Evolutionary conservation across 148 eudicot genomes (phyloP).

Genomic region (Bassia scoparia): DNA sequence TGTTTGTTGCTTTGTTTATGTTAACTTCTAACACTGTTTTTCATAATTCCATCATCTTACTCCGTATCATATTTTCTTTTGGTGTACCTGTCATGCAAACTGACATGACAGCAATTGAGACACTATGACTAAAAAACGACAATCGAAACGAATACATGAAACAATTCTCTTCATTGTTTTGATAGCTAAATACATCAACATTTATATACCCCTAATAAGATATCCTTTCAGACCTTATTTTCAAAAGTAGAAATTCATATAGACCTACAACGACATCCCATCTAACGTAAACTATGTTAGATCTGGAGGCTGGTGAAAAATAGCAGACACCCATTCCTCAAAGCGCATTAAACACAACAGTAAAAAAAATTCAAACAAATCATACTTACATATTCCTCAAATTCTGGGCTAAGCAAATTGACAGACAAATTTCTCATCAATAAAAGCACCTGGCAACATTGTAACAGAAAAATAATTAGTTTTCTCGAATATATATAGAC

Average conservation of each 20-base stretch:
- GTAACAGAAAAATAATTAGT: not conserved
- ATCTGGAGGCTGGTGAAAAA: not conserved
- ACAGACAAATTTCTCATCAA: conserved; percentile 69
- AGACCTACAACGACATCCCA: not conserved
- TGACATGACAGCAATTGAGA: too few relatives aligned
- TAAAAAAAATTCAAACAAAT: not conserved
- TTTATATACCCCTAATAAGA: too few relatives aligned
- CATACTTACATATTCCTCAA: conserved; percentile 67
- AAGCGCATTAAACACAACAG: not conserved
- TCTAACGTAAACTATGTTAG: not conserved
- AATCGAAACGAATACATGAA: too few relatives aligned
- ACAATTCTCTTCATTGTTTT: too few relatives aligned
- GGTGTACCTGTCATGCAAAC: too few relatives aligned
- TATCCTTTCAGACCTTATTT: too few relatives aligned
- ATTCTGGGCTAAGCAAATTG: conserved; percentile 75
- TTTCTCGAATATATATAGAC: not conserved
- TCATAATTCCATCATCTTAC: too few relatives aligned
- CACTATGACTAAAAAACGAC: too few relatives aligned
- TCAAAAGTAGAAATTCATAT: not conserved
- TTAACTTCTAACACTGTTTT: too few relatives aligned
- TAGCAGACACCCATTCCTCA: not conserved
- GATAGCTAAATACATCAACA: too few relatives aligned
- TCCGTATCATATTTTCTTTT: too few relatives aligned
- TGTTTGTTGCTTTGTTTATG: too few relatives aligned
- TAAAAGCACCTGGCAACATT: conserved; percentile 46